Evolutionary conservation across 345 rosid species (phyloP).

Genomic region (Lagerstroemia speciosa): DNA sequence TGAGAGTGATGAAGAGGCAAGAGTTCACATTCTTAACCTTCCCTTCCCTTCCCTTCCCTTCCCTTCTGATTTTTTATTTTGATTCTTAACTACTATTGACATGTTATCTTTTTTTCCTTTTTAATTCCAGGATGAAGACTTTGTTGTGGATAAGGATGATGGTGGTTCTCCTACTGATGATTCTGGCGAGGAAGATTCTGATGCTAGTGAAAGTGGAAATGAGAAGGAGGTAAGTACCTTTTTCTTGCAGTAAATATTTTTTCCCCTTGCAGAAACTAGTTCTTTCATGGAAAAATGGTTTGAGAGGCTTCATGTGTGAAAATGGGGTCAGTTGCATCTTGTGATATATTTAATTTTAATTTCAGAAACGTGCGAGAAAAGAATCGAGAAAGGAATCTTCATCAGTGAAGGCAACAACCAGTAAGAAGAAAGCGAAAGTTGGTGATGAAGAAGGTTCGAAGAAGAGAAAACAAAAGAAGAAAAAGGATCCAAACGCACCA

Average conservation of each 20-base stretch:
- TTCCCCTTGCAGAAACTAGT: no score
- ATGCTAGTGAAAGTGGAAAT: constrained; percentile 59
- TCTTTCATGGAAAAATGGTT: background rate
- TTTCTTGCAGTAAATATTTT: background rate
- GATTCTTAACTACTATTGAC: background rate
- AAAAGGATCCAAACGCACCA: constrained; percentile 97
- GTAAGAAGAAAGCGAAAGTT: constrained; percentile 60
- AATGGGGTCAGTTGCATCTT: constrained; percentile 2
- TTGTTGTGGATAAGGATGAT: constrained; percentile 74
- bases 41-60: background rate
- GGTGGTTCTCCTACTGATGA: constrained; percentile 96
- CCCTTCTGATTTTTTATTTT: background rate
- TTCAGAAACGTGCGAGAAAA: constrained; percentile 67
- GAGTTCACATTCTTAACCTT: background rate
- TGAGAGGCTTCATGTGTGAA: background rate
- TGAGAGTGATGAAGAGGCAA: constrained; percentile 92
- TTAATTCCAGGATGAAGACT: constrained; percentile 95
- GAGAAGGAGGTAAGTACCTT: constrained; percentile 65
- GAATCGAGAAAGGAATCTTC: constrained; percentile 58
- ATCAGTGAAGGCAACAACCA: constrained; percentile 41
- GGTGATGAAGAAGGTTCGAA: constrained; percentile 61
- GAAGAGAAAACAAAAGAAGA: constrained; percentile 74
- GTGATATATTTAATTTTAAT: constrained; percentile 1
- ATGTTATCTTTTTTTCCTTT: background rate
- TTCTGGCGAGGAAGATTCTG: constrained; percentile 73